Percentiles rank a stretch among this genome's conserved stretches.
These are phyloP conservation scores for Harringtonia lauricola DNA, from an alignment of 2,329 filamentous ascomycete genomes.

Conservation along the genomic window DNA sequence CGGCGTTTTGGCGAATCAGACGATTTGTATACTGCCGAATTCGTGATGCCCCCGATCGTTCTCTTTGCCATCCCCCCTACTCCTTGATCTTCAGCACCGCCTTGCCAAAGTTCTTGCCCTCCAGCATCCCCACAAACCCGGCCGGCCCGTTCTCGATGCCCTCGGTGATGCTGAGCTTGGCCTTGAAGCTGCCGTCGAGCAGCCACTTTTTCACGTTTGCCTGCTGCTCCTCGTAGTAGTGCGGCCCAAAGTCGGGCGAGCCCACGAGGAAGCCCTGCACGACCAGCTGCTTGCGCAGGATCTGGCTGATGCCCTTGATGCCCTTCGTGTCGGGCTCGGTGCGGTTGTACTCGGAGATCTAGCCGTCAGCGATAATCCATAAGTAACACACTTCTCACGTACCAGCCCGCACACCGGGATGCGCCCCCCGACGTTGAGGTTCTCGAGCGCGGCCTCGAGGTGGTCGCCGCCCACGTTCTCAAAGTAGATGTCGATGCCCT, in stretches of 20 bases:
- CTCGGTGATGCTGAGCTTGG: constrained; percentile 54
- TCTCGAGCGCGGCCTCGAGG: constrained; percentile 31
- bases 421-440: constrained; percentile 51
- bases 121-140: constrained; percentile 63
- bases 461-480: constrained; percentile 44
- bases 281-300: constrained; percentile 58
- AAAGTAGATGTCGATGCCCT: constrained; percentile 62
- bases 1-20: neutral
- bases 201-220: constrained; percentile 68
- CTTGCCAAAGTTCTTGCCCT: constrained; percentile 80
- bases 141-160: constrained; percentile 70
- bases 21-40: neutral
- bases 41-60: too few relatives aligned
- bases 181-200: constrained; percentile 62
- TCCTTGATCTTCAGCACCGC: constrained; percentile 54
- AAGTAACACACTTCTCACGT: constrained; percentile 10
- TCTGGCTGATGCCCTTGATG: constrained; percentile 51
- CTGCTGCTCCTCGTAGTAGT: constrained; percentile 60
- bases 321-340: constrained; percentile 44
- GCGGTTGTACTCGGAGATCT: constrained; percentile 67
- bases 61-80: too few relatives aligned
- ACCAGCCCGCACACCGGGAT: constrained; percentile 55
- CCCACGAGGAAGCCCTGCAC: constrained; percentile 68
- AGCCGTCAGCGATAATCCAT: constrained; percentile 1
- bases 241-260: constrained; percentile 53